These are phyloP conservation scores for Trematosphaeria pertusa DNA, from an alignment of 2,329 filamentous ascomycete genomes.

Conservation along the genomic window DNA sequence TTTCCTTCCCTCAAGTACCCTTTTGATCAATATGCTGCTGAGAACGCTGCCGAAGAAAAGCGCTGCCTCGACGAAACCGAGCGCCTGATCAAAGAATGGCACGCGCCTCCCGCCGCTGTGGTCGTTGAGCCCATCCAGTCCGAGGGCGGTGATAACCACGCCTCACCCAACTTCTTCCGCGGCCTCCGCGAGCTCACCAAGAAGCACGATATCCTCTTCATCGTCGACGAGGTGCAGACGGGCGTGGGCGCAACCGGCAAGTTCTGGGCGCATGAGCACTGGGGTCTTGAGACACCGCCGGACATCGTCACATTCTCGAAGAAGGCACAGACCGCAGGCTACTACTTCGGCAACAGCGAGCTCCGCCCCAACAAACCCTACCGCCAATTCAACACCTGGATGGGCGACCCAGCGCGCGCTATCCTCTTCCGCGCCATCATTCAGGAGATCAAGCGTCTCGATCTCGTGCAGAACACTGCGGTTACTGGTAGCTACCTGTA, in stretches of 20 bases:
- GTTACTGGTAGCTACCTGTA: slow-evolving; percentile 81
- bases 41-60: slow-evolving; percentile 83
- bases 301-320: slow-evolving; percentile 97
- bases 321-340: slow-evolving; percentile 92
- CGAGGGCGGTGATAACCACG: slow-evolving; percentile 94
- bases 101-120: slow-evolving; percentile 79
- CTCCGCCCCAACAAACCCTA: slow-evolving; percentile 91
- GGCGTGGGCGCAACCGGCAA: slow-evolving; percentile 91
- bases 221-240: slow-evolving; percentile 94
- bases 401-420: slow-evolving; percentile 87
- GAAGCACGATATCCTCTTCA: slow-evolving; percentile 80
- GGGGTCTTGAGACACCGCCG: slow-evolving; percentile 78
- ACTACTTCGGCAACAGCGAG: slow-evolving; percentile 83
- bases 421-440: slow-evolving; percentile 88
- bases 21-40: slow-evolving; percentile 76
- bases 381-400: slow-evolving; percentile 97
- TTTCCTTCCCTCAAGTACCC: slow-evolving; percentile 90
- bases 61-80: slow-evolving; percentile 85
- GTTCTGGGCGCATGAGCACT: slow-evolving; percentile 98
- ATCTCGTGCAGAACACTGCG: slow-evolving; percentile 82
- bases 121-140: slow-evolving; percentile 92
- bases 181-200: slow-evolving; percentile 80
- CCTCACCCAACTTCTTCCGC: slow-evolving; percentile 84
- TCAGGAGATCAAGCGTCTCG: slow-evolving; percentile 76
- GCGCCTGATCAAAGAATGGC: slow-evolving; percentile 78